Evolutionary conservation across 345 rosid species (phyloP), one percentile per base, ranked within the genome.

Genomic region (Erysimum cheiranthoides): DNA sequence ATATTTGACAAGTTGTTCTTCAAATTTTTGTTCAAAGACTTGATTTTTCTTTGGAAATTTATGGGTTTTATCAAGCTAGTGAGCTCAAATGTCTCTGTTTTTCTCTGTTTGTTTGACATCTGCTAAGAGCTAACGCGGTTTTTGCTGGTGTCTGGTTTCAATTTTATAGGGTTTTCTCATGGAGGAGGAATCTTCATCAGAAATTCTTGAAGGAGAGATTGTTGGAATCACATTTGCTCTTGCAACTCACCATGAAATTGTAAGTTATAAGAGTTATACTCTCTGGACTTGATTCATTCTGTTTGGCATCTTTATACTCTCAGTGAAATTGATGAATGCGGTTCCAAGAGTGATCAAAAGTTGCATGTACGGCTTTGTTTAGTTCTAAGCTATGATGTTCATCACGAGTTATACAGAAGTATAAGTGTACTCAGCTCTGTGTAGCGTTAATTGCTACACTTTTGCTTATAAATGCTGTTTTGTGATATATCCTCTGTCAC

Each of bases 211-310:
- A 13, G 97, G 84, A 14, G 91, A 94, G 76, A 79, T 94, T 60
- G 73, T 83, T 18, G 92, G 93, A 30, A 87, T 92, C 62, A 70
- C 45, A 73, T 95, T 95, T 79, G 88, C 83, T 63, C 85, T 95
- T 84, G 91, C 96, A 0, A 77, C 82, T 79, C 83, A 79, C 35
- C 78, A 76, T 59, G 93, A 95, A 79, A 92, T 95, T 14, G 97
- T 90, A 65, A 89, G 99, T 83, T 46, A 53, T 69, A 63, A 36
- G 67, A 80, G 17, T 53, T 43, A 43, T 49, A 18, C 52, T 65
- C 61, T 11, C 58, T 75, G 69, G 14, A 61, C 17, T 42, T 13
- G 47, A 25, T 40, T 7, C 10, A 17, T 77, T 47, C 60, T 68
- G 34, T 60, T 42, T 21, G n/a, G 31, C 27, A 14, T 42, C 12